Percentiles rank a stretch among this genome's conserved stretches.
Conservation (phyloP, 2,329 filamentous ascomycete genomes). For the Coniochaeta prunicola region DNA sequence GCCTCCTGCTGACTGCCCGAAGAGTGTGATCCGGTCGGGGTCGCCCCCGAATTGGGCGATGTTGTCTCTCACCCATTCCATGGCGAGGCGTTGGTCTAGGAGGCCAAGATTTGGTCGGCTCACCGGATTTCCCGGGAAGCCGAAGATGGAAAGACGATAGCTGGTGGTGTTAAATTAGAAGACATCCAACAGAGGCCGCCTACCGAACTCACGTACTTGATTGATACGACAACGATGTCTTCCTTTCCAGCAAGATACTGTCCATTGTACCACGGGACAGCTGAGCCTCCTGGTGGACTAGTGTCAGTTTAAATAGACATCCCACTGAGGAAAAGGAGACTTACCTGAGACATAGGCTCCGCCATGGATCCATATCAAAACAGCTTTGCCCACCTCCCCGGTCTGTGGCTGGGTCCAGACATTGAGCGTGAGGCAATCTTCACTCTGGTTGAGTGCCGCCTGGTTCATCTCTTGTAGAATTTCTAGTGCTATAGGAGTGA, state of each 20-base stretch:
- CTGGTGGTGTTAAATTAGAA: neutral
- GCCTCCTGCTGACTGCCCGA: constrained; percentile 35
- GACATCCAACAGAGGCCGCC: neutral
- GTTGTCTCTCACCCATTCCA: constrained; percentile 40
- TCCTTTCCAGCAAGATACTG: constrained; percentile 31
- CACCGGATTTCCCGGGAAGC: constrained; percentile 25
- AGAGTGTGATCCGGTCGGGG: constrained; percentile 26
- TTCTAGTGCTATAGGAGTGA: constrained; percentile 17
- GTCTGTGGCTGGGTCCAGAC: constrained; percentile 26
- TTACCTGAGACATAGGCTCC: constrained; percentile 16
- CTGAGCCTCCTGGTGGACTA: constrained; percentile 17
- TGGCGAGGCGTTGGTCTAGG: constrained; percentile 37
- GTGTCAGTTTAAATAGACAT: neutral
- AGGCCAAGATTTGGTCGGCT: constrained; percentile 33
- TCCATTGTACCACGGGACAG: constrained; percentile 32
- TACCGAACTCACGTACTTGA: constrained; percentile 21
- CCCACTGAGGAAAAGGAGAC: neutral
- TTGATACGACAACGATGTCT: constrained; percentile 35
- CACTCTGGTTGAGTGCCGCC: constrained; percentile 16
- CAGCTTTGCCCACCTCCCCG: constrained; percentile 17
- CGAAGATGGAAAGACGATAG: constrained; percentile 34
- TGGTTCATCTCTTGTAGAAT: constrained; percentile 15
- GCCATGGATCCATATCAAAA: constrained; percentile 29
- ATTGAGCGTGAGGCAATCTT: constrained; percentile 30
- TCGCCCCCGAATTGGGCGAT: constrained; percentile 37